A percentile compares a stretch with the other conserved stretches of the same genome.
Conservation (phyloP, 2,329 filamentous ascomycete species). For the Aureobasidium sp. region DNA sequence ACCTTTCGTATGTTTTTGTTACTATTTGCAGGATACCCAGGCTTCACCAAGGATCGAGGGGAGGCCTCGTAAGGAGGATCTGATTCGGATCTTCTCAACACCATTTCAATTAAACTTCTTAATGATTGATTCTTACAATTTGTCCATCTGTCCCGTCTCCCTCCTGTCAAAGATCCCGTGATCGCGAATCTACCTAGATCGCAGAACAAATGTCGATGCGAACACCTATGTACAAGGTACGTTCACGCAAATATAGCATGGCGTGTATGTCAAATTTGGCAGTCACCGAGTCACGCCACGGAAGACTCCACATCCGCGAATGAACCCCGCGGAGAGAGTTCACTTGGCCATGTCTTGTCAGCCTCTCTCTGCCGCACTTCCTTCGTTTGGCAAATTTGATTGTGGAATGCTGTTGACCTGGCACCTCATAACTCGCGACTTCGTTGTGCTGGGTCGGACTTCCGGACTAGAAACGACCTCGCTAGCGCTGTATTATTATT, state of each 20-base stretch:
- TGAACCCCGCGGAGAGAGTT: neutral
- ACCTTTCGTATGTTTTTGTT: conserved; percentile 10
- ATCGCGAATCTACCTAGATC: neutral
- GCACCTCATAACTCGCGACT: neutral
- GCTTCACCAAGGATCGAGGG: conserved; percentile 5
- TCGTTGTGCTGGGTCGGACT: neutral
- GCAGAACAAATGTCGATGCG: neutral
- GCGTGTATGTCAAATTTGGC: neutral
- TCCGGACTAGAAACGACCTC: neutral
- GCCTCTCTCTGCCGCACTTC: neutral
- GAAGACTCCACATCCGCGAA: neutral
- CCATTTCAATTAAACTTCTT: neutral
- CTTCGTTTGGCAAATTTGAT: neutral
- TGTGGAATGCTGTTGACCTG: neutral
- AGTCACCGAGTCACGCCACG: neutral
- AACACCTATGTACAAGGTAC: neutral
- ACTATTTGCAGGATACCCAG: conserved; percentile 12
- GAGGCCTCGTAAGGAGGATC: neutral
- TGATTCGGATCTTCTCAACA: neutral
- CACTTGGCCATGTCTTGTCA: neutral
- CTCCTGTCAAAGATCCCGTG: neutral
- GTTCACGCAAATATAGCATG: neutral
- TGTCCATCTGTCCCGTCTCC: neutral
- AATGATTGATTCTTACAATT: neutral
- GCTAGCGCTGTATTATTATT: neutral